Percentiles rank a stretch among this genome's conserved stretches.
Conservation (phyloP, 75 land plant species). For the Sequoia sempervirens region DNA sequence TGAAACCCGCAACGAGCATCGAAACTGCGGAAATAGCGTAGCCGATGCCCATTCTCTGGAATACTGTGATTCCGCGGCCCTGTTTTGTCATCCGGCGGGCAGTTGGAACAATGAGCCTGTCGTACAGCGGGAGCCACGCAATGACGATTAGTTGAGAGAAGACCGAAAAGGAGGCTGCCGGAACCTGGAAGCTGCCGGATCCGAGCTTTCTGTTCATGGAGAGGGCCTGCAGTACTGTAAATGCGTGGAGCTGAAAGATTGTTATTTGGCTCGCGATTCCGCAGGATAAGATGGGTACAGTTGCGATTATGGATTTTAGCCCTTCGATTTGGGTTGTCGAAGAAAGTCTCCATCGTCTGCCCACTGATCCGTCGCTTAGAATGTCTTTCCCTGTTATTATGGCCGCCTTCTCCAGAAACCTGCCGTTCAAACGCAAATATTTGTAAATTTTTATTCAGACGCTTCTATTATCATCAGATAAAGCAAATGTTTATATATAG, state of each 20-base stretch:
- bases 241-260: neutral
- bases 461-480: too few relatives aligned
- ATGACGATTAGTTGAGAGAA: conserved; percentile 7
- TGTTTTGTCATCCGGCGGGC: conserved; percentile 13
- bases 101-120: conserved; percentile 1
- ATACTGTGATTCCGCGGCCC: conserved; percentile 9
- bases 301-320: conserved; percentile 24
- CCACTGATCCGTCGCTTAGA: conserved; percentile 15
- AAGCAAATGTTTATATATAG: too few relatives aligned
- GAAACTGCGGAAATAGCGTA: conserved; percentile 1
- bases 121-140: conserved; percentile 16
- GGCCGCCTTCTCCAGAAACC: conserved; percentile 17
- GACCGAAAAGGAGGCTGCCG: conserved; percentile 9
- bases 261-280: conserved; percentile 14
- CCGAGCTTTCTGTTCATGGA: conserved; percentile 15
- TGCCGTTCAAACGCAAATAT: neutral
- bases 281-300: conserved; percentile 30
- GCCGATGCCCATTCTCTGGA: conserved; percentile 25
- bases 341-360: conserved; percentile 23
- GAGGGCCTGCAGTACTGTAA: conserved; percentile 12
- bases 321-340: conserved; percentile 27
- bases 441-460: too few relatives aligned
- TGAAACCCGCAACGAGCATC: conserved; percentile 15
- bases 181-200: conserved; percentile 6
- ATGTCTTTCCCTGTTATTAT: conserved; percentile 23